phyloP scores from a whole-genome alignment of 2,329 filamentous ascomycete species.

The Drechslerella coelobrocha region DNA sequence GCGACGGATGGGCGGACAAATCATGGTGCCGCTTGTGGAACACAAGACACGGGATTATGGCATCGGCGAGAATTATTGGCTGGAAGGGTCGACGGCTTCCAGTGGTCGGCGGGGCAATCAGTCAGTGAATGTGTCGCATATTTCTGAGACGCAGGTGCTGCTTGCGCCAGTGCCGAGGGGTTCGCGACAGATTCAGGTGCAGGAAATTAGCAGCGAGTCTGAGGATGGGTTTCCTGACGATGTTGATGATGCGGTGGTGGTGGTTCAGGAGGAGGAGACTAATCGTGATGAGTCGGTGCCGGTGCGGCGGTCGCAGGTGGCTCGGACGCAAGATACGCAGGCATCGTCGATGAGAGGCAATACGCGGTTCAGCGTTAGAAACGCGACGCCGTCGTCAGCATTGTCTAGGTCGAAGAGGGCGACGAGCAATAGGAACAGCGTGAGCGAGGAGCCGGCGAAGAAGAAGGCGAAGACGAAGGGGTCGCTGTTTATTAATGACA shows the following conservation, averaged over 20 bases:
- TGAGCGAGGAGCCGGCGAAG: constrained; percentile 39
- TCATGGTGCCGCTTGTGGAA: constrained; percentile 71
- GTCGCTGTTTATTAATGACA: constrained; percentile 50
- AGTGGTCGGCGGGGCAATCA: constrained; percentile 17
- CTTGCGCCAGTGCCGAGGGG: constrained; percentile 15
- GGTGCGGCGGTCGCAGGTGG: constrained; percentile 6
- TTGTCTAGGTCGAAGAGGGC: constrained; percentile 23
- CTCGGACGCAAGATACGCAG: constrained; percentile 24
- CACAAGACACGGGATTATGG: constrained; percentile 67
- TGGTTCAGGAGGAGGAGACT: constrained; percentile 39
- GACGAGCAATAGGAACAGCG: constrained; percentile 35
- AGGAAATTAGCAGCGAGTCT: constrained; percentile 13
- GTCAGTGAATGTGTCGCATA: constrained; percentile 14
- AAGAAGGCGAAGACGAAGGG: constrained; percentile 53
- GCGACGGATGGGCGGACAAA: constrained; percentile 61
- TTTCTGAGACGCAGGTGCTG: constrained; percentile 42
- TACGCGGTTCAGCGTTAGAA: constrained; percentile 18
- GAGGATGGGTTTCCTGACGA: neutral
- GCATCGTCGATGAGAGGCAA: constrained; percentile 19
- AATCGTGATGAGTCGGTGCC: constrained; percentile 30
- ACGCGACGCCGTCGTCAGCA: constrained; percentile 29
- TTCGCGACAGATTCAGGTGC: constrained; percentile 2
- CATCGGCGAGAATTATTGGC: constrained; percentile 61
- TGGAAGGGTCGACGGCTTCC: constrained; percentile 19
- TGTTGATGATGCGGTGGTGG: constrained; percentile 15